phyloP scores from a whole-genome alignment of 2,329 filamentous ascomycete species.

The Dactylellina haptotyla region DNA sequence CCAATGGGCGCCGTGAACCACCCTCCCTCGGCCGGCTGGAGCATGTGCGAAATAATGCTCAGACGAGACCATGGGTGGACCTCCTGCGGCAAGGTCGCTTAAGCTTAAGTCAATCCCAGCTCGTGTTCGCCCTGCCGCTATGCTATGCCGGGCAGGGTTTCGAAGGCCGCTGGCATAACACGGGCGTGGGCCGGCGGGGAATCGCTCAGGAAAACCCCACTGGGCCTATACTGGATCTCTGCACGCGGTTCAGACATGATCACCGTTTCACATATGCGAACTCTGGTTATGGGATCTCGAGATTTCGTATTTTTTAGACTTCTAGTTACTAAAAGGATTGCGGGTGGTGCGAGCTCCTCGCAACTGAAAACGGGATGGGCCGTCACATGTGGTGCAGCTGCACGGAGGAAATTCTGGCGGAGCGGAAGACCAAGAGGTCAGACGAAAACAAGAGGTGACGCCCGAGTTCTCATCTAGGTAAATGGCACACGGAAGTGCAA shows the following conservation, averaged over 20 bases:
- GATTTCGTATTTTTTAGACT: not conserved
- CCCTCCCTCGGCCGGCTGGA: slow-evolving; percentile 7
- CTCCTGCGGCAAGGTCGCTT: slow-evolving; percentile 53
- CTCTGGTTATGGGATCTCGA: not conserved
- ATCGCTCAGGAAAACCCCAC: slow-evolving; percentile 6
- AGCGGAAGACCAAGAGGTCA: not conserved
- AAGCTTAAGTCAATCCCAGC: slow-evolving; percentile 43
- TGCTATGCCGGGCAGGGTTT: not conserved
- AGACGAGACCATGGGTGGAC: slow-evolving; percentile 19
- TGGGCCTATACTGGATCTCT: not conserved
- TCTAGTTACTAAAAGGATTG: not conserved
- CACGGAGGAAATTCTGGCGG: slow-evolving; percentile 25
- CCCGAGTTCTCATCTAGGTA: slow-evolving; percentile 32
- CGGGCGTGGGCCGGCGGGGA: not conserved
- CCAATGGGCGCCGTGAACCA: slow-evolving; percentile 32
- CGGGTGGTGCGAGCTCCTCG: slow-evolving; percentile 32
- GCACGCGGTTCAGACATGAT: not conserved
- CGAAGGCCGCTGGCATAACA: not conserved
- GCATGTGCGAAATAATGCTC: not conserved
- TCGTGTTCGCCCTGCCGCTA: slow-evolving; percentile 12
- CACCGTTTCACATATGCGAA: not conserved
- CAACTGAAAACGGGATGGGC: slow-evolving; percentile 47
- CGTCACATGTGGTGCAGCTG: slow-evolving; percentile 36
- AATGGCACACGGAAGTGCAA: slow-evolving; percentile 25
- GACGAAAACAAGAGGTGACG: slow-evolving; percentile 22